A percentile compares a stretch with the other conserved stretches of the same genome.
These are phyloP conservation scores for Fusarium domesticum DNA, from an alignment of 2,329 filamentous ascomycete genomes.

Conservation along the genomic window DNA sequence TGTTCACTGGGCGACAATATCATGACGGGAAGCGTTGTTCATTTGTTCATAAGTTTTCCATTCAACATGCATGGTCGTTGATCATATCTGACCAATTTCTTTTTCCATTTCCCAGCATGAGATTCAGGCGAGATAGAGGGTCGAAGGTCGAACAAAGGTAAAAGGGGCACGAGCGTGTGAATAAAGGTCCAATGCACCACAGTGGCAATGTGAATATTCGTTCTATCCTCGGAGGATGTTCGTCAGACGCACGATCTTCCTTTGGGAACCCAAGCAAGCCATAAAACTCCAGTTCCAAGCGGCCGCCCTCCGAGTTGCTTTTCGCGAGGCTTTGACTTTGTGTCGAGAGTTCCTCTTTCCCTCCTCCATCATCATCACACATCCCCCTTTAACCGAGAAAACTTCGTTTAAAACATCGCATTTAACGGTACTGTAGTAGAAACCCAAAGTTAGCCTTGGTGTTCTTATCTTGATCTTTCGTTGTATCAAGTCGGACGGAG, in stretches of 20 bases:
- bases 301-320: conserved; percentile 39
- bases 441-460: conserved; percentile 15
- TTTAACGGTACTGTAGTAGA: conserved; percentile 39
- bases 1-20: too few relatives aligned
- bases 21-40: neutral
- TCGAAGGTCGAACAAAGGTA: neutral
- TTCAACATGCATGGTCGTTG: too few relatives aligned
- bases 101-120: neutral
- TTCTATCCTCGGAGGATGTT: conserved; percentile 44
- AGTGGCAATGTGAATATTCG: conserved; percentile 32
- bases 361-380: conserved; percentile 17
- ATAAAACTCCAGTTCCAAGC: conserved; percentile 47
- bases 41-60: neutral
- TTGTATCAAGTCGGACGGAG: neutral
- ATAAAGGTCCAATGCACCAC: conserved; percentile 35
- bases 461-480: neutral
- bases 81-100: conserved; percentile 12
- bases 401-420: conserved; percentile 23
- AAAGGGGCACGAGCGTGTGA: conserved; percentile 4
- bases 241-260: conserved; percentile 43
- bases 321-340: conserved; percentile 34
- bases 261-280: conserved; percentile 43
- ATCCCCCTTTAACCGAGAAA: conserved; percentile 25
- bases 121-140: neutral
- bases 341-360: conserved; percentile 26